phyloP scores from a whole-genome alignment of 108 stramenopile genomes.

The Cylindrotheca fusiformis region DNA sequence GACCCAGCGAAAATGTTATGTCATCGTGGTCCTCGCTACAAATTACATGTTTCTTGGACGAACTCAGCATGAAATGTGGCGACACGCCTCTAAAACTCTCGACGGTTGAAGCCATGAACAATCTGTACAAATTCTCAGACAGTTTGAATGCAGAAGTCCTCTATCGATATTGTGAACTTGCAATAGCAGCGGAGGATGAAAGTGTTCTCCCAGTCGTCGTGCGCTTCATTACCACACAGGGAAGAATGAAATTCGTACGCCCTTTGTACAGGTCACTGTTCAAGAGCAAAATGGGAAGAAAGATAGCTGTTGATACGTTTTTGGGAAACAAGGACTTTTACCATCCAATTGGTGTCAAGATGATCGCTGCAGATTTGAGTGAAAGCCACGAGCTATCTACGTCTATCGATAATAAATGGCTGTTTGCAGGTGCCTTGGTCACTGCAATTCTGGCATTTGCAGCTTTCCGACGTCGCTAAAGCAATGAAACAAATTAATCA shows the following conservation, averaged over 20 bases:
- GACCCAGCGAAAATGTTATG: slow-evolving; percentile 33
- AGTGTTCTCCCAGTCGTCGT: slow-evolving; percentile 64
- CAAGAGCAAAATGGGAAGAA: slow-evolving; percentile 60
- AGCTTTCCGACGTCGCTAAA: neutral
- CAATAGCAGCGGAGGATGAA: slow-evolving; percentile 70
- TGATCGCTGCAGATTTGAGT: slow-evolving; percentile 82
- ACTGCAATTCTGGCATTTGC: neutral
- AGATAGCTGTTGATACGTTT: slow-evolving; percentile 78
- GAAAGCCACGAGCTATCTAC: neutral
- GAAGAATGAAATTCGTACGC: slow-evolving; percentile 98
- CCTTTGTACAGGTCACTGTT: slow-evolving; percentile 88
- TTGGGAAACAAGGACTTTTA: slow-evolving; percentile 82
- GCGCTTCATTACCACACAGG: slow-evolving; percentile 92
- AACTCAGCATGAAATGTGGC: slow-evolving; percentile 28
- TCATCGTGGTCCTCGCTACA: slow-evolving; percentile 79
- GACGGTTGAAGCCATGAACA: slow-evolving; percentile 72
- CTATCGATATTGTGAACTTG: slow-evolving; percentile 88
- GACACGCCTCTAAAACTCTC: slow-evolving; percentile 47
- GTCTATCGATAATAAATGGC: neutral
- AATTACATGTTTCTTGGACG: slow-evolving; percentile 87
- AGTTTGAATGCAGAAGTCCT: slow-evolving; percentile 89
- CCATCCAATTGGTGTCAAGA: slow-evolving; percentile 93
- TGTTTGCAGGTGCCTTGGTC: neutral
- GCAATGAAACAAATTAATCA: no score
- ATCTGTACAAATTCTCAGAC: slow-evolving; percentile 52